Evolutionary conservation across 305 asterid genomes (phyloP).

Genomic region (Fraxinus albicans): DNA sequence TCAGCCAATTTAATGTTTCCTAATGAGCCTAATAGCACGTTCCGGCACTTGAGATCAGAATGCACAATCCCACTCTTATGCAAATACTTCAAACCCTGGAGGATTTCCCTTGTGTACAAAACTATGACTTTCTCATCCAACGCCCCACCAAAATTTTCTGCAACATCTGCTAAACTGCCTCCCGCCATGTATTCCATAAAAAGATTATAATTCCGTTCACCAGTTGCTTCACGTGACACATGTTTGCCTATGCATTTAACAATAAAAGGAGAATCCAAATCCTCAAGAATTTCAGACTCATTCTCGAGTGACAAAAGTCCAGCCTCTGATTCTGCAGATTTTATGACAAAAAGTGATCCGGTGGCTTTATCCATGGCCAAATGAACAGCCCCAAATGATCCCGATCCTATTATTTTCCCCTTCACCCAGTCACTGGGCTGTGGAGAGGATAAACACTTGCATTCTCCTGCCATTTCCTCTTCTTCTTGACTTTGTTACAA

Average conservation of each 20-base stretch:
- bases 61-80: constrained; percentile 51
- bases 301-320: constrained; percentile 47
- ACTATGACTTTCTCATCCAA: constrained; percentile 49
- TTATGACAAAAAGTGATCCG: constrained; percentile 52
- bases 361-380: constrained; percentile 49
- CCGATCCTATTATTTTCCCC: constrained; percentile 57
- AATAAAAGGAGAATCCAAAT: constrained; percentile 44
- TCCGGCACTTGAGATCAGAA: constrained; percentile 58
- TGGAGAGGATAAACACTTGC: constrained; percentile 19
- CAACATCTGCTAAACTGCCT: constrained; percentile 51
- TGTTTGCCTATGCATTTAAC: constrained; percentile 45
- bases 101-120: constrained; percentile 47
- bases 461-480: constrained; percentile 31
- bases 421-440: constrained; percentile 45
- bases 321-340: constrained; percentile 42
- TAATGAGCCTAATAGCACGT: constrained; percentile 40
- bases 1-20: constrained; percentile 55
- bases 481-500: constrained; percentile 7
- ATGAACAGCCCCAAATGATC: constrained; percentile 50
- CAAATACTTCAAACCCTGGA: constrained; percentile 41
- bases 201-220: constrained; percentile 26
- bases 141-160: constrained; percentile 47
- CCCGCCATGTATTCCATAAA: constrained; percentile 63
- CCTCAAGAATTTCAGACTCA: constrained; percentile 47
- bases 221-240: constrained; percentile 12